These are phyloP conservation scores for Postia placenta DNA, from an alignment of 768 basidiomycete genomes.

Conservation along the genomic window DNA sequence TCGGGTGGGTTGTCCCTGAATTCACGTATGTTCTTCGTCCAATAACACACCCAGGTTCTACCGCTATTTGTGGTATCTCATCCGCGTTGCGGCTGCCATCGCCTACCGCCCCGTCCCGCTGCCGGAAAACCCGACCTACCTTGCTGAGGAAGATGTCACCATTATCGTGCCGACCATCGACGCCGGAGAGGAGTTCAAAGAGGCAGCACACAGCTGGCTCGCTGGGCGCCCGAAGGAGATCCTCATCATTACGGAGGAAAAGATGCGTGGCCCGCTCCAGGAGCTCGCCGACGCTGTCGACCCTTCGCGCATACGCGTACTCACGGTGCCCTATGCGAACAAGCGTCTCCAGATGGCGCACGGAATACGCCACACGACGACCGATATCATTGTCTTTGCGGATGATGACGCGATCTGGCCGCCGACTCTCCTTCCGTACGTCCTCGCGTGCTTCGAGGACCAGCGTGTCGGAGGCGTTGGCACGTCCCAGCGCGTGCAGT, in stretches of 20 bases:
- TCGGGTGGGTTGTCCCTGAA: constrained; percentile 49
- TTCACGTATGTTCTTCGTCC: no score
- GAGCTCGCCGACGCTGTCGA: constrained; percentile 86
- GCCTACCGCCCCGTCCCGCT: constrained; percentile 86
- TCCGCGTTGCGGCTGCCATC: constrained; percentile 72
- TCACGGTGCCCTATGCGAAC: constrained; percentile 90
- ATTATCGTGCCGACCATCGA: constrained; percentile 97
- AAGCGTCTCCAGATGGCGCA: constrained; percentile 93
- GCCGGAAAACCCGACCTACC: constrained; percentile 86
- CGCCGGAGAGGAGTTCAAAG: constrained; percentile 92
- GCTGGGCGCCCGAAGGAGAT: constrained; percentile 86
- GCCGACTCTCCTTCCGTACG: constrained; percentile 80
- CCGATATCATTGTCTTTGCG: constrained; percentile 91
- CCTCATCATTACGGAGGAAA: constrained; percentile 75
- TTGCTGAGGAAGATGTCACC: constrained; percentile 89
- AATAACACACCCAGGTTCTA: constrained; percentile 68
- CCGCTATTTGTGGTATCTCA: constrained; percentile 90
- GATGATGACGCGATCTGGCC: constrained; percentile 98
- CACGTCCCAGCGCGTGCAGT: constrained; percentile 84
- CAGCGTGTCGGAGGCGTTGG: constrained; percentile 91
- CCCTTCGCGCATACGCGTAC: constrained; percentile 75
- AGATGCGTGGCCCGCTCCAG: constrained; percentile 85
- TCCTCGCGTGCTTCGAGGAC: constrained; percentile 91
- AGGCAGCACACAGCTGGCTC: constrained; percentile 89
- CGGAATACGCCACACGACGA: constrained; percentile 84